phyloP scores from a whole-genome alignment of 306 rosid species.

The Trifolium pratense region DNA sequence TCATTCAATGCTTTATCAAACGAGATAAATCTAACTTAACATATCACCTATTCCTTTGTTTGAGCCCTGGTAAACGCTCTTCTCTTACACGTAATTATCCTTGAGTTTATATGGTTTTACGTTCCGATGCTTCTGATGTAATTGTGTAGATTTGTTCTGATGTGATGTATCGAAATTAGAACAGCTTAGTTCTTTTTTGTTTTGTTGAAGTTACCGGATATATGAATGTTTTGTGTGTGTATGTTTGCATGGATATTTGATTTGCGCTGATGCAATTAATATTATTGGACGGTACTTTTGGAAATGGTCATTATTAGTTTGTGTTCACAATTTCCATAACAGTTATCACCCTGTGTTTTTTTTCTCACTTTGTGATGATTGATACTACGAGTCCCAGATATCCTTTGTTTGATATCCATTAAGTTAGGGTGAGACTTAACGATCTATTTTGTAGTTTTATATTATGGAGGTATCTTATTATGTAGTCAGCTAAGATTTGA shows the following conservation, averaged over 20 bases:
- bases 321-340: neutral
- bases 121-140: slow-evolving; percentile 31
- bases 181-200: neutral
- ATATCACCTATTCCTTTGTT: slow-evolving; percentile 79
- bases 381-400: slow-evolving; percentile 5
- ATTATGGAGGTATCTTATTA: neutral
- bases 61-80: slow-evolving; percentile 69
- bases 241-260: slow-evolving; percentile 22
- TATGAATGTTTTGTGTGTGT: neutral
- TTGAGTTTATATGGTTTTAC: neutral
- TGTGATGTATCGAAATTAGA: neutral
- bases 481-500: too few relatives aligned
- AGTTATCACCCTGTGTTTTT: neutral
- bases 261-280: too few relatives aligned
- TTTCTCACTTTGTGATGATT: neutral
- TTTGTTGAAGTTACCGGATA: neutral
- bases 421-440: neutral
- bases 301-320: too few relatives aligned
- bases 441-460: slow-evolving; percentile 1
- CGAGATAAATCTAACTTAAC: slow-evolving; percentile 85
- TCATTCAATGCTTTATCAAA: slow-evolving; percentile 81
- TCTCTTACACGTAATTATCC: neutral
- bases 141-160: slow-evolving; percentile 5
- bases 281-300: too few relatives aligned
- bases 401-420: slow-evolving; percentile 23